phyloP scores from a whole-genome alignment of 495 filamentous ascomycete genomes.

The Trichocladium antarcticum region DNA sequence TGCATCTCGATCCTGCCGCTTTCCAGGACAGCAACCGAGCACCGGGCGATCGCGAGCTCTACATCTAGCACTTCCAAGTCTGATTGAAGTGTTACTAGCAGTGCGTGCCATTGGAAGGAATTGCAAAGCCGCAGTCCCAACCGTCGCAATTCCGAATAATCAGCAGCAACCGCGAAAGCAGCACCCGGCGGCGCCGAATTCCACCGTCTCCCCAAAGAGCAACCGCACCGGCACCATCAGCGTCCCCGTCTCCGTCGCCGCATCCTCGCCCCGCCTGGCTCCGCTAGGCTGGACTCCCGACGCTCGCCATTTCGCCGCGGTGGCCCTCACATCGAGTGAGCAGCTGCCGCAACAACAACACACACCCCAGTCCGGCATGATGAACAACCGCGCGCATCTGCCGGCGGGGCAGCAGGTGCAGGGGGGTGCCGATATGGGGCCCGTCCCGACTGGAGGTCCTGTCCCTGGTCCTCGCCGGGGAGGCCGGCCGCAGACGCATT shows the following conservation, averaged over 20 bases:
- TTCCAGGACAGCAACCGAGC: neutral
- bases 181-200: neutral
- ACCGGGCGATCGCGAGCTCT: too few relatives aligned
- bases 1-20: conserved; percentile 1
- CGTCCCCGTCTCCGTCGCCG: neutral
- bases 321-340: conserved; percentile 36
- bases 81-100: too few relatives aligned
- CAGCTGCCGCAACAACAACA: conserved; percentile 36
- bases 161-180: neutral
- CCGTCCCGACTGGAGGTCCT: conserved; percentile 18
- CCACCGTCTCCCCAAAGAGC: neutral
- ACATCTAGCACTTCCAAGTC: too few relatives aligned
- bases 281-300: conserved; percentile 9
- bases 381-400: conserved; percentile 50
- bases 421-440: conserved; percentile 35
- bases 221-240: neutral
- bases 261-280: conserved; percentile 1
- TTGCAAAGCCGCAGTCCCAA: neutral
- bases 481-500: conserved; percentile 34
- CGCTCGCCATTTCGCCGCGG: conserved; percentile 19
- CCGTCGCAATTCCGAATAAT: neutral
- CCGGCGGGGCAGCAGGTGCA: conserved; percentile 50
- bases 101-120: too few relatives aligned
- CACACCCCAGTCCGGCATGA: conserved; percentile 47
- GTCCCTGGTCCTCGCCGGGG: conserved; percentile 15